phyloP scores from a whole-genome alignment of 768 basidiomycete genomes.

The Phylloporus sp. region DNA sequence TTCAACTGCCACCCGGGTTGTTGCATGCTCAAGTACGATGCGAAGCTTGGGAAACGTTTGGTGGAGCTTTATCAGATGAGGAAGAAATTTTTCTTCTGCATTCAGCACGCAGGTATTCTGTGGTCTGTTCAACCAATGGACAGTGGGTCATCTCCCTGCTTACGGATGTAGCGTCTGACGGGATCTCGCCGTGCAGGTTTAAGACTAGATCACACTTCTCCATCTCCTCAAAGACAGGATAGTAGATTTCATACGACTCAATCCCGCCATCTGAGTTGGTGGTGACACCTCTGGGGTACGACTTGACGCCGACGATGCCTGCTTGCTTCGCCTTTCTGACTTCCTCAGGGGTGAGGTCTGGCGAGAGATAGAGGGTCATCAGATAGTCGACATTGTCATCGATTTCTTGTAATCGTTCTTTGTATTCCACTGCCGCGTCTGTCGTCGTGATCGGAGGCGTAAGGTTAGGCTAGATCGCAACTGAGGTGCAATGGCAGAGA shows the following conservation, averaged over 20 bases:
- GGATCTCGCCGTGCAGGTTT: slow-evolving; percentile 96
- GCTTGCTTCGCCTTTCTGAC: slow-evolving; percentile 82
- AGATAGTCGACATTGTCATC: slow-evolving; percentile 81
- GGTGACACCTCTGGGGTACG: slow-evolving; percentile 95
- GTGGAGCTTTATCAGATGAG: slow-evolving; percentile 81
- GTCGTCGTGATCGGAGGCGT: slow-evolving; percentile 84
- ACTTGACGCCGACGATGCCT: slow-evolving; percentile 89
- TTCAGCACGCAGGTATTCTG: slow-evolving; percentile 92
- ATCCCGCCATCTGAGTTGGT: slow-evolving; percentile 97
- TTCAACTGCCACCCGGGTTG: slow-evolving; percentile 87
- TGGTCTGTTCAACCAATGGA: not conserved
- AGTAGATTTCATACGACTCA: slow-evolving; percentile 91
- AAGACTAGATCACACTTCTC: slow-evolving; percentile 90
- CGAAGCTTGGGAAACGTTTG: slow-evolving; percentile 80
- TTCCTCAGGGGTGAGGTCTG: slow-evolving; percentile 85
- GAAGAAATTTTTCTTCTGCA: slow-evolving; percentile 85
- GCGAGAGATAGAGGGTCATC: slow-evolving; percentile 95
- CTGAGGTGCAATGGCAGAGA: slow-evolving; percentile 9
- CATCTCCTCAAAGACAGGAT: slow-evolving; percentile 92
- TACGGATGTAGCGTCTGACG: slow-evolving; percentile 69
- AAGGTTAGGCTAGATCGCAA: slow-evolving; percentile 73
- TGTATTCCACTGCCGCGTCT: slow-evolving; percentile 78
- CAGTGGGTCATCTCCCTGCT: slow-evolving; percentile 19
- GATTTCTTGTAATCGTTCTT: slow-evolving; percentile 64
- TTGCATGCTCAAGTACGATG: slow-evolving; percentile 97